phyloP scores from a whole-genome alignment of 345 rosid genomes.

The Aegle marmelos region DNA sequence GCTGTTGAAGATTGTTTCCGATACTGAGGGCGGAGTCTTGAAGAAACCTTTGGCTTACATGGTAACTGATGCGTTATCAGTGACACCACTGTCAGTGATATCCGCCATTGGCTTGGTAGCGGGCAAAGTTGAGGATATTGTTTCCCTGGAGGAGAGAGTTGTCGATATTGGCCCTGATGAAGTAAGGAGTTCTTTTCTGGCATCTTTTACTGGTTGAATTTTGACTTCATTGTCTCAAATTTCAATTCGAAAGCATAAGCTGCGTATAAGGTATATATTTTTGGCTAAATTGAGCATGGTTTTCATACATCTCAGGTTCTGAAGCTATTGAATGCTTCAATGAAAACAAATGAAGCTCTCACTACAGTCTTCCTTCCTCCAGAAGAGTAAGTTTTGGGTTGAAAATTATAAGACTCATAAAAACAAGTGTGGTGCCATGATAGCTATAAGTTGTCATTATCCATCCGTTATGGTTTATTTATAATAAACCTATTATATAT shows the following conservation, averaged over 20 bases:
- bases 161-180: neutral
- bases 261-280: neutral
- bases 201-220: neutral
- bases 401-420: neutral
- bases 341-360: conserved; percentile 1
- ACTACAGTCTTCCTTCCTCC: neutral
- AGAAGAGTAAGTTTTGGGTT: neutral
- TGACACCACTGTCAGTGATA: conserved; percentile 5
- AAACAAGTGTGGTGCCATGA: neutral
- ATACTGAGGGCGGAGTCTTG: neutral
- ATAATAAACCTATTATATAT: too few species aligned
- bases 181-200: neutral
- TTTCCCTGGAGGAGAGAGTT: neutral
- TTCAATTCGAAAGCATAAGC: neutral
- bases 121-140: neutral
- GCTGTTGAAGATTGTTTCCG: neutral
- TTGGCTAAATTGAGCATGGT: neutral
- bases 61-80: conserved; percentile 16
- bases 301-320: neutral
- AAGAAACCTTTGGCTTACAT: conserved; percentile 10
- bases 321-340: conserved; percentile 10
- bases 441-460: too few species aligned
- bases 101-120: neutral
- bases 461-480: too few species aligned
- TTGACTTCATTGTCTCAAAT: neutral